Evolutionary conservation across 116 monocot species (phyloP).

Genomic region (Phalaenopsis hybrid): DNA sequence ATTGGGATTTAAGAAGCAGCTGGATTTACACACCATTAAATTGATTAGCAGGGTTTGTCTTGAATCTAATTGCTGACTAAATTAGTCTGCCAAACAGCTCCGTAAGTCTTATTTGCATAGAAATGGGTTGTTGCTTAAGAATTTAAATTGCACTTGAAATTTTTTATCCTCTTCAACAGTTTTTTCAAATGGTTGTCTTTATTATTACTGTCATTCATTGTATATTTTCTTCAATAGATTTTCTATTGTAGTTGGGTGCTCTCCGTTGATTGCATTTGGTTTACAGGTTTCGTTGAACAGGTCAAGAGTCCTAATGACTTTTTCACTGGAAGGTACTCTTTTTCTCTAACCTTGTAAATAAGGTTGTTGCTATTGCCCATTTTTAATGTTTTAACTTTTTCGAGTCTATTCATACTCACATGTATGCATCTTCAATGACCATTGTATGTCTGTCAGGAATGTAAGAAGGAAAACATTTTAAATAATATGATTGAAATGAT

Average conservation of each 20-base stretch:
- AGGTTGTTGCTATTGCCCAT: background rate
- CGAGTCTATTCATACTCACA: background rate
- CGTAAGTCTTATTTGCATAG: background rate
- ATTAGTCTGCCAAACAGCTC: too few species aligned
- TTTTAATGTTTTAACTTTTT: background rate
- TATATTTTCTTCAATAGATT: too few species aligned
- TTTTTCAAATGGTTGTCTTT: too few species aligned
- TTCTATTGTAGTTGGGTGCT: background rate
- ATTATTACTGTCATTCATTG: background rate
- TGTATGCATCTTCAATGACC: background rate
- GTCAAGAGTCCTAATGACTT: slow-evolving; percentile 59
- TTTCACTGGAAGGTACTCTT: slow-evolving; percentile 72
- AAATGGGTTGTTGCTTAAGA: background rate
- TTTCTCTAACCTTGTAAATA: background rate
- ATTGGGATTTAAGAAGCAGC: too few species aligned
- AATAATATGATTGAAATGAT: background rate
- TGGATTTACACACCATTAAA: too few species aligned
- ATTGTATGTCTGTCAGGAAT: too few species aligned
- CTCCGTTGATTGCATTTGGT: slow-evolving; percentile 3
- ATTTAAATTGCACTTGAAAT: background rate
- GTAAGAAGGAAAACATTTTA: too few species aligned
- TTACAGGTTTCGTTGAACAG: slow-evolving; percentile 62
- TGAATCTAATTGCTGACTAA: too few species aligned
- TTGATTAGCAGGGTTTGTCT: too few species aligned
- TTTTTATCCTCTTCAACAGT: background rate